Base-by-base conservation (phyloP, 345 rosid species). In the Diplotaxis tenuifolia region DNA sequence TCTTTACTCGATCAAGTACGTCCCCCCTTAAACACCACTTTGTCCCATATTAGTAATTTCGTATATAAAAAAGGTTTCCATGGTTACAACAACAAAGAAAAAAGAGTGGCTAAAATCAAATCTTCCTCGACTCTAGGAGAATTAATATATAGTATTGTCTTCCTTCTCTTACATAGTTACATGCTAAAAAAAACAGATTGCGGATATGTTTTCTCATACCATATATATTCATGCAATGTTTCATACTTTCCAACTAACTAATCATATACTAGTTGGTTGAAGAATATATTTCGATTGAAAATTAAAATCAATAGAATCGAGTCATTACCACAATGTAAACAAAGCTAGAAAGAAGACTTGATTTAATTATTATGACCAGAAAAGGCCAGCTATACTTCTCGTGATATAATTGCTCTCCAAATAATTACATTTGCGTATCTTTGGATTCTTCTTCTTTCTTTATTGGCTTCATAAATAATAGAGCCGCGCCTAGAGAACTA, bases 1-100 rank as follows among this genome's bases (percentile, higher is more conserved):
- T 70, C 71, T 63, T 63, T 47, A 76, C 59, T 47, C 45, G 55
- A 70, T 76, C 45, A 47, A 75, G 47, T 76, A 18, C 75, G 22
- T 56, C 57, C 63, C 45, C 57, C 58, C 8, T n/a, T 56, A 27
- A 42, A n/a, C 70, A 40, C 31, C 50, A 63, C 14, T 62, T 70
- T n/a, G n/a, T 67, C 18, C 58, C 70, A 40, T 16, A 68, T 29
- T 62, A 11, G 9, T 25, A 40, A n/a, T n/a, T n/a, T n/a, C n/a
- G n/a, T 62, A 28, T 61, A n/a, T n/a, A 45, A 52, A 8, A 61
- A 28, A 62, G 15, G 0, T 54, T 54, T 27, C 3, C 52, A 20
- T 69, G 54, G 65, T 29, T 67, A 60, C 56, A n/a, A n/a, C n/a
- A 36, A 58, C 6, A 45, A 50, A 10, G 59, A 2, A 62, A 20